A percentile compares a stretch with the other conserved stretches of the same genome.
Evolutionary conservation across 768 basidiomycete species (phyloP).

Genomic region (Gloeopeniophorella convolvens): DNA sequence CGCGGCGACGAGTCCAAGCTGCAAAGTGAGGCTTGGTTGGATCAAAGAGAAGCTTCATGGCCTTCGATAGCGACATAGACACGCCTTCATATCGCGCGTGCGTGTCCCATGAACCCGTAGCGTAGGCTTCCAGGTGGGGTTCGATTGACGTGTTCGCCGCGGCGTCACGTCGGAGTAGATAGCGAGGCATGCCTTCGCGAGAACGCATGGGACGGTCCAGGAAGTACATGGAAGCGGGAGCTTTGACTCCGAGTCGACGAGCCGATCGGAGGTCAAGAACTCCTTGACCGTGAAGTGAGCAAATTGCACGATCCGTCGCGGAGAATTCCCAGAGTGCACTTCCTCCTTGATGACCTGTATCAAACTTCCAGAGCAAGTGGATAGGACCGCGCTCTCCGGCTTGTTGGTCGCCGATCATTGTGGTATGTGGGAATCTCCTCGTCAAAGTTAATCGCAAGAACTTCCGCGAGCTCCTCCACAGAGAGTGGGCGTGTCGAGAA

Average conservation of each 20-base stretch:
- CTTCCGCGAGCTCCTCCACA: no score
- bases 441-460: no score
- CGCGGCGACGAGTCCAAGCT: neutral
- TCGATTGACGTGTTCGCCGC: neutral
- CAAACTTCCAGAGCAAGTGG: no score
- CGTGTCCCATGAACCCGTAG: neutral
- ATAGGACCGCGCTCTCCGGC: no score
- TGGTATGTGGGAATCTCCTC: no score
- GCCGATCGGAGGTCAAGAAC: neutral
- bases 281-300: neutral
- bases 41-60: neutral
- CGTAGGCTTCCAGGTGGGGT: neutral
- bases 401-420: no score
- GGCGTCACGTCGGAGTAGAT: neutral
- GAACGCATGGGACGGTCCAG: neutral
- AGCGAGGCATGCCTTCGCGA: neutral
- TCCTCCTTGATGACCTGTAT: no score
- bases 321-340: no score
- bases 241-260: neutral
- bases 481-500: no score
- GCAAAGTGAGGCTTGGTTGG: neutral
- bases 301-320: no score
- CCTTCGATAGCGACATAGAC: neutral
- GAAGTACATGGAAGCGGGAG: neutral
- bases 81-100: neutral